Evolutionary conservation across 139 green algal genomes (phyloP).

Genomic region (Tetradesmus obliquus): DNA sequence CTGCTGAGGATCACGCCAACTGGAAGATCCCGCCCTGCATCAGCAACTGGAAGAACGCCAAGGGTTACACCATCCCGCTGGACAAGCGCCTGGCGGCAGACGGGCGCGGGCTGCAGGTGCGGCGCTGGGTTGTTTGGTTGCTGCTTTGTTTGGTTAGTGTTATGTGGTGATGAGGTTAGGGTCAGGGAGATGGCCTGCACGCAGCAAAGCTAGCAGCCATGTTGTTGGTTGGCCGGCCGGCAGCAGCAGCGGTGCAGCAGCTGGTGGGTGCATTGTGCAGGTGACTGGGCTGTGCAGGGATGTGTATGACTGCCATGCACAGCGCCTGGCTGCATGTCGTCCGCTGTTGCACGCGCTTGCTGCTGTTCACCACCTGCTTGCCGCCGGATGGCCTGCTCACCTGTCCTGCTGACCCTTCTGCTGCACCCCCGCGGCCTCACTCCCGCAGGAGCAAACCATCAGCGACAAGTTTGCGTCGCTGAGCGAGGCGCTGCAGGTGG

Average conservation of each 20-base stretch:
- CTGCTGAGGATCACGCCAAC: slow-evolving; percentile 90
- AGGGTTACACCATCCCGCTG: slow-evolving; percentile 99
- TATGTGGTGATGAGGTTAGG: too few relatives aligned
- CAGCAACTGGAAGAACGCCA: slow-evolving; percentile 98
- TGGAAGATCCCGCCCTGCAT: slow-evolving; percentile 99
- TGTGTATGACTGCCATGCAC: background rate
- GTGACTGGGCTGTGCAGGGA: background rate
- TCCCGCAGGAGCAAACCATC: slow-evolving; percentile 89
- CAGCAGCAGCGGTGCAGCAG: background rate
- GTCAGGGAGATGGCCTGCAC: background rate
- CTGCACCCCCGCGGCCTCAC: background rate
- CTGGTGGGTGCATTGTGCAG: too few relatives aligned
- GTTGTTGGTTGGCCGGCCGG: background rate
- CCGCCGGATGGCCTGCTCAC: background rate
- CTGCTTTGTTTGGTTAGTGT: background rate
- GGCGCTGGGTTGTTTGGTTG: background rate
- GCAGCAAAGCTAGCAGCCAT: background rate
- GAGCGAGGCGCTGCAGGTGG: slow-evolving; percentile 93
- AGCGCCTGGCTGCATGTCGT: too few relatives aligned
- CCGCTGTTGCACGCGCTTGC: background rate
- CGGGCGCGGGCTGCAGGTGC: slow-evolving; percentile 85
- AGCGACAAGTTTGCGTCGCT: slow-evolving; percentile 94
- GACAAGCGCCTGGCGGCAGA: slow-evolving; percentile 99
- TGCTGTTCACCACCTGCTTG: background rate
- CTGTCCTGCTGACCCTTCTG: background rate